These are phyloP conservation scores for Colletotrichum theobromicola DNA, from an alignment of 2,329 filamentous ascomycete genomes.

Conservation along the genomic window DNA sequence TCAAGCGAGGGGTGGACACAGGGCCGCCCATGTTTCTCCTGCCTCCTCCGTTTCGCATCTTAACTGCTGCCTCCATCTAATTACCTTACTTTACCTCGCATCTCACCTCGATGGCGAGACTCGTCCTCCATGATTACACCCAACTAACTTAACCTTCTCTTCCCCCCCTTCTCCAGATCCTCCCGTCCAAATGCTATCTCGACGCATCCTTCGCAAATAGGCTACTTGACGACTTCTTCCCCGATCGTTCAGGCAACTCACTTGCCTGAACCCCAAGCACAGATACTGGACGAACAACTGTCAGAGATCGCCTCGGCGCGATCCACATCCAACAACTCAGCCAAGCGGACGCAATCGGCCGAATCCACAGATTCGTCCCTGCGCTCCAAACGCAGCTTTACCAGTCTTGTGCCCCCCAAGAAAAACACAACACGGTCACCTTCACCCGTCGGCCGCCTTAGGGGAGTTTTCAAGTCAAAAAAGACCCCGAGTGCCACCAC, in stretches of 20 bases:
- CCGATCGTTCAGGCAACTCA: constrained; percentile 67
- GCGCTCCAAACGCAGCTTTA: constrained; percentile 35
- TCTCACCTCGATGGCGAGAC: background rate
- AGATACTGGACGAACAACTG: constrained; percentile 38
- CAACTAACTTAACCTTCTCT: constrained; percentile 12
- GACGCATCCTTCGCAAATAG: constrained; percentile 68
- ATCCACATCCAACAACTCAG: constrained; percentile 42
- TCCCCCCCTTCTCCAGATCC: constrained; percentile 5
- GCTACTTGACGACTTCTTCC: constrained; percentile 72
- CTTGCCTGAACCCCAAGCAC: constrained; percentile 50
- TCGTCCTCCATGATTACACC: background rate
- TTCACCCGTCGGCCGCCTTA: constrained; percentile 75
- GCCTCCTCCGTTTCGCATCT: constrained; percentile 15
- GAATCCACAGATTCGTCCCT: constrained; percentile 32
- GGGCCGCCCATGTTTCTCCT: constrained; percentile 16
- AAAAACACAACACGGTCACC: constrained; percentile 61
- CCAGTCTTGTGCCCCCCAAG: constrained; percentile 45
- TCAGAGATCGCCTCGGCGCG: constrained; percentile 29
- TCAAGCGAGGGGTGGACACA: background rate
- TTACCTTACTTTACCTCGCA: background rate
- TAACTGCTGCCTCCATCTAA: background rate
- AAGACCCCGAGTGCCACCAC: constrained; percentile 52
- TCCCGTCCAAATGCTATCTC: constrained; percentile 52
- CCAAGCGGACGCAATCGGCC: constrained; percentile 34
- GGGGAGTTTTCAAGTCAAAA: constrained; percentile 71